These are phyloP conservation scores for Jaminaea rosea DNA, from an alignment of 1,284 basidiomycete genomes.

Conservation along the genomic window DNA sequence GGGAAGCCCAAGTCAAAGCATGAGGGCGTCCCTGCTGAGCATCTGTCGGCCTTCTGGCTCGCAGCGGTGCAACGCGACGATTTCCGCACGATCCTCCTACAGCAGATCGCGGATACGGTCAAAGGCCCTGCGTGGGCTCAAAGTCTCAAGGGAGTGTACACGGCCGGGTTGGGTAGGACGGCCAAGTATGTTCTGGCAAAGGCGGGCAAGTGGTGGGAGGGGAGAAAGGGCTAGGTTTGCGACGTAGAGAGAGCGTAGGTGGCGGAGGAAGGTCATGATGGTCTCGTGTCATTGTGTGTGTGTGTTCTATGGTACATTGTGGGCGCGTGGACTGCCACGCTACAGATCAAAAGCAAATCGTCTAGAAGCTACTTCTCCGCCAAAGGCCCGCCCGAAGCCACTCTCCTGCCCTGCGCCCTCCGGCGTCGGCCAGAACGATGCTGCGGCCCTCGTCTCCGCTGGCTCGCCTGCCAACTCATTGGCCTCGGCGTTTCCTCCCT, in stretches of 20 bases:
- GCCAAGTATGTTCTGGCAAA: slow-evolving; percentile 38
- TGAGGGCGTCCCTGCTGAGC: neutral
- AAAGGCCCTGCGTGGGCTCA: slow-evolving; percentile 34
- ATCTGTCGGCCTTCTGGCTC: slow-evolving; percentile 10
- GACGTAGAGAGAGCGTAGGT: neutral
- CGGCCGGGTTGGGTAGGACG: slow-evolving; percentile 38
- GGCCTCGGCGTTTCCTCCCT: no score
- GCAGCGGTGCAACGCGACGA: slow-evolving; percentile 10
- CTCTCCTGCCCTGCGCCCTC: no score
- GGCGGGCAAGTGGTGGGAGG: slow-evolving; percentile 25
- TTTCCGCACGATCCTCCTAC: slow-evolving; percentile 27
- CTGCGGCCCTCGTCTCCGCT: no score
- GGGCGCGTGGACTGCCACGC: no score
- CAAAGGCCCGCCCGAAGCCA: neutral
- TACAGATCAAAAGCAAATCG: no score
- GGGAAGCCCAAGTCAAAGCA: neutral
- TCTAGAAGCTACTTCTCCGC: neutral
- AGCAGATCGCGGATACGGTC: slow-evolving; percentile 31
- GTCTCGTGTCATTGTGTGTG: no score
- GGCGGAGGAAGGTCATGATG: neutral
- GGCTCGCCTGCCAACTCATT: no score
- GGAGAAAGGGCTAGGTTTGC: no score
- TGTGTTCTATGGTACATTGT: no score
- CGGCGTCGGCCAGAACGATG: no score
- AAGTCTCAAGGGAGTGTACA: slow-evolving; percentile 44